Percentiles rank a stretch among this genome's conserved stretches.
phyloP scores from a whole-genome alignment of 345 rosid species.

The Murraya paniculata region DNA sequence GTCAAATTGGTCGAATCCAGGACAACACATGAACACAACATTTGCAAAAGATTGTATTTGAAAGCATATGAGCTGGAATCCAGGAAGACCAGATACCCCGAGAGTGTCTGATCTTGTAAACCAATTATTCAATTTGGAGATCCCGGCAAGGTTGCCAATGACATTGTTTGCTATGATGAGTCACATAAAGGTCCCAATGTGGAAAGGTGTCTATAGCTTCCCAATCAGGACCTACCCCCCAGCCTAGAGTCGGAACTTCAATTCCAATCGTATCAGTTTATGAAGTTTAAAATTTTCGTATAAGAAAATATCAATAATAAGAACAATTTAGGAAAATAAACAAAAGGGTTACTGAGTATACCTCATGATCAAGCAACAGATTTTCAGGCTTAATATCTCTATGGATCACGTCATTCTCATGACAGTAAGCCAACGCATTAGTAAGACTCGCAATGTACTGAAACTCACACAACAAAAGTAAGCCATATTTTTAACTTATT shows the following conservation, averaged over 20 bases:
- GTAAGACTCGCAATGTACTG: conserved; percentile 92
- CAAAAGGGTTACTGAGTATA: conserved; percentile 14
- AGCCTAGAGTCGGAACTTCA: no score
- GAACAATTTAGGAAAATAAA: neutral
- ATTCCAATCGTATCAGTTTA: no score
- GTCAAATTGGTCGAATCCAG: neutral
- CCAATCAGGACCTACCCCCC: no score
- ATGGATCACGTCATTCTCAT: conserved; percentile 87
- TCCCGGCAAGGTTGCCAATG: no score
- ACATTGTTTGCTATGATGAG: no score
- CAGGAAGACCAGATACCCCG: no score
- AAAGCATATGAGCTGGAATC: neutral
- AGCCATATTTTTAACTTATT: neutral
- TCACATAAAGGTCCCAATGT: no score
- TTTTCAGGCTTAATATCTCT: conserved; percentile 98
- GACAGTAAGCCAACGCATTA: conserved; percentile 86
- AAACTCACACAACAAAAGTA: conserved; percentile 9
- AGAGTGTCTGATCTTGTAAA: no score
- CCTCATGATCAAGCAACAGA: conserved; percentile 94
- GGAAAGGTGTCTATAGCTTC: no score
- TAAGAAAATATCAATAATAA: neutral
- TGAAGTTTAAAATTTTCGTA: neutral
- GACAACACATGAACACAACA: neutral
- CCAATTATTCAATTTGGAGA: no score
- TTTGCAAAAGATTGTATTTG: neutral